These are phyloP conservation scores for Acer campestre DNA, from an alignment of 345 rosid species.

Conservation along the genomic window DNA sequence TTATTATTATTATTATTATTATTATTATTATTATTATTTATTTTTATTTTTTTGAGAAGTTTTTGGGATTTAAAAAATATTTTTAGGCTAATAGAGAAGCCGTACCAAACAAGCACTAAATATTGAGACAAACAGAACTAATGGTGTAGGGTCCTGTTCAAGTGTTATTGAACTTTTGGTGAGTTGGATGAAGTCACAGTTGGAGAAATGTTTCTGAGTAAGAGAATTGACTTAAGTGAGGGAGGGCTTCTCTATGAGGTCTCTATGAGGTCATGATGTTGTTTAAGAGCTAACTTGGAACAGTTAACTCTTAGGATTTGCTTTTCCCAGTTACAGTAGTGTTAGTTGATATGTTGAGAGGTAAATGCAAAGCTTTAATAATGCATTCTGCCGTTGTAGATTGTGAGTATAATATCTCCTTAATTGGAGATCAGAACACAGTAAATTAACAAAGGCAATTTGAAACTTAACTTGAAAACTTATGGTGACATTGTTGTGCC, in stretches of 20 bases:
- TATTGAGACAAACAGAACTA: neutral
- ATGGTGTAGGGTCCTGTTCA: neutral
- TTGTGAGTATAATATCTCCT: neutral
- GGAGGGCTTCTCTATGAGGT: neutral
- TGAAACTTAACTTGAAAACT: constrained; percentile 1
- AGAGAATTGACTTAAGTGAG: neutral
- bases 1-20: too few species aligned
- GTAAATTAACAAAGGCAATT: neutral
- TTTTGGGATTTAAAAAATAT: neutral
- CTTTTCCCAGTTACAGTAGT: neutral
- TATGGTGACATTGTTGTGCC: constrained; percentile 12
- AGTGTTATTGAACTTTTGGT: neutral
- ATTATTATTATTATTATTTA: too few species aligned
- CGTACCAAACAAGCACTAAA: neutral
- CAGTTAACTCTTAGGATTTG: neutral
- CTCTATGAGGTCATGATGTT: neutral
- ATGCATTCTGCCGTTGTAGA: neutral
- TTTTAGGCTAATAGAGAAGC: neutral
- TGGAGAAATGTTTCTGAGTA: too few species aligned
- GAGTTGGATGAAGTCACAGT: neutral
- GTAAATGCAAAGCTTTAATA: neutral
- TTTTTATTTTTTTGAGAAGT: neutral
- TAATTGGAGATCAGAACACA: neutral
- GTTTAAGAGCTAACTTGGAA: neutral
- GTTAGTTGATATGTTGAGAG: neutral